phyloP scores from a whole-genome alignment of 345 rosid genomes.

The Geranium rotundifolium region DNA sequence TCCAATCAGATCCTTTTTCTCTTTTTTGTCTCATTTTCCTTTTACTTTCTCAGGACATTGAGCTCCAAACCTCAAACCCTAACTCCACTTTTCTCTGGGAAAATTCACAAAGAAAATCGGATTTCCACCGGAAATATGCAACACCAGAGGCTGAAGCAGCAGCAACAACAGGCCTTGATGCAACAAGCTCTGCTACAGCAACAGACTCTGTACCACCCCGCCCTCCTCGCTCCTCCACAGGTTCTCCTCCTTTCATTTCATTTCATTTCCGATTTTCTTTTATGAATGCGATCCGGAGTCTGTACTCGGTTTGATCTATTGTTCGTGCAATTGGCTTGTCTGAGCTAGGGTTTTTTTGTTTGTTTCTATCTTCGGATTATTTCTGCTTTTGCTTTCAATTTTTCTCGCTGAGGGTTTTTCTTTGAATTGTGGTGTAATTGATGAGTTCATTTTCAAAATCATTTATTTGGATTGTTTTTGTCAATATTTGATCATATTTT shows the following conservation, averaged over 20 bases:
- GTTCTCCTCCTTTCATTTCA: slow-evolving; percentile 18
- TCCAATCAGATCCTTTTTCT: no score
- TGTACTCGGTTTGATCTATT: not conserved
- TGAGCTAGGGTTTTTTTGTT: not conserved
- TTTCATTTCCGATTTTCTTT: not conserved
- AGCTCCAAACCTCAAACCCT: slow-evolving; percentile 4
- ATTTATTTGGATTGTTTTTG: not conserved
- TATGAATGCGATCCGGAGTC: slow-evolving; percentile 5
- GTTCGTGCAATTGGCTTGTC: not conserved
- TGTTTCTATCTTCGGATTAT: not conserved
- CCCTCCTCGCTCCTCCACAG: slow-evolving; percentile 86
- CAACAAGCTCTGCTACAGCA: slow-evolving; percentile 97
- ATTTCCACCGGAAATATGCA: slow-evolving; percentile 39
- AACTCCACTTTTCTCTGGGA: slow-evolving; percentile 22
- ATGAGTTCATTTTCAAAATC: not conserved
- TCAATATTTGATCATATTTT: no score
- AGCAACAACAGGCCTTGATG: slow-evolving; percentile 69
- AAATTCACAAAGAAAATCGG: not conserved
- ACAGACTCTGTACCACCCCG: slow-evolving; percentile 91
- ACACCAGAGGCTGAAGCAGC: slow-evolving; percentile 62
- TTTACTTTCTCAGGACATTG: slow-evolving; percentile 5
- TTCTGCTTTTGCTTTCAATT: not conserved
- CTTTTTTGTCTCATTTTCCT: not conserved
- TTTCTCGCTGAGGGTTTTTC: not conserved
- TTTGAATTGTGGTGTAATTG: not conserved